phyloP scores from a whole-genome alignment of 805 yeast genomes.

The Metschnikowia bowlesiae region DNA sequence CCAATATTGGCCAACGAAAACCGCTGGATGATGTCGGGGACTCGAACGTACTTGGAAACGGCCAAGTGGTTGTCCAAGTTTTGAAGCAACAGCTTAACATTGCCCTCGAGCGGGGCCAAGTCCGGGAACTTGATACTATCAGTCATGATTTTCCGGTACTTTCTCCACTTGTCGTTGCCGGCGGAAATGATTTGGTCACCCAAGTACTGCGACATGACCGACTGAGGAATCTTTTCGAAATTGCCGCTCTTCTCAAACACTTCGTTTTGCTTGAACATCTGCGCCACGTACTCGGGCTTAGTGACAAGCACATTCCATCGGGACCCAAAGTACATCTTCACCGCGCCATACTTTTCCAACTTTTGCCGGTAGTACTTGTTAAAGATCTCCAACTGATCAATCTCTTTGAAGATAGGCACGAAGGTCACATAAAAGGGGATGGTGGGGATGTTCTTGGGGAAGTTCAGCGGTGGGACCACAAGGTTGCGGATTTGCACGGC shows the following conservation, averaged over 20 bases:
- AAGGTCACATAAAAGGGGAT: conserved; percentile 59
- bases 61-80: conserved; percentile 18
- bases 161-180: conserved; percentile 49
- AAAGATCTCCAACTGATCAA: conserved; percentile 49
- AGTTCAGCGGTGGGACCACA: conserved; percentile 45
- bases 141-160: conserved; percentile 43
- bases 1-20: conserved; percentile 47
- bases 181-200: conserved; percentile 62
- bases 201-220: conserved; percentile 50
- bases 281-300: conserved; percentile 42
- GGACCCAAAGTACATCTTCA: conserved; percentile 54
- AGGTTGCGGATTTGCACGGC: conserved; percentile 11
- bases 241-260: conserved; percentile 57
- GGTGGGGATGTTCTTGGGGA: conserved; percentile 53
- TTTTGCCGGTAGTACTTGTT: conserved; percentile 39
- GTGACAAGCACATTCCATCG: conserved; percentile 57
- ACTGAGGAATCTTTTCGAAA: conserved; percentile 52
- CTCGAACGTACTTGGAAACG: not conserved
- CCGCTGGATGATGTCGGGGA: conserved; percentile 41
- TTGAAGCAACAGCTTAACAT: conserved; percentile 31
- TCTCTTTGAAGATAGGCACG: conserved; percentile 36
- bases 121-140: conserved; percentile 50
- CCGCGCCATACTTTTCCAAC: conserved; percentile 52
- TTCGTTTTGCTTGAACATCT: conserved; percentile 46
- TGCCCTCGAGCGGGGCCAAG: conserved; percentile 31